Base-by-base conservation (phyloP, 2,329 filamentous ascomycete species). In the Coniochaeta ligniaria region DNA sequence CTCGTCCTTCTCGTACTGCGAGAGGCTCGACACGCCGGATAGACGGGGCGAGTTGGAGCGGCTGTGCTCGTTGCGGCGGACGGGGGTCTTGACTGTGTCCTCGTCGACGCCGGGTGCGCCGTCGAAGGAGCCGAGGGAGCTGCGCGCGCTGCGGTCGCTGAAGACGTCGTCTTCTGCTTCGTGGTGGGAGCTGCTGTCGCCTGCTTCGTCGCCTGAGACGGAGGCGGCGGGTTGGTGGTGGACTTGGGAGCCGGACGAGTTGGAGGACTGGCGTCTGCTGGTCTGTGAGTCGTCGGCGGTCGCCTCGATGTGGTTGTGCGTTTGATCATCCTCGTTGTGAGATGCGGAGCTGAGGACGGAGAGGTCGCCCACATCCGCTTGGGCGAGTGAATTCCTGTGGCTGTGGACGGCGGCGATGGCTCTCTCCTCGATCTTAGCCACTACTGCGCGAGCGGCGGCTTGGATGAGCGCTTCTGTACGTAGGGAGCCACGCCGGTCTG, bases 91-190 rank as follows among this genome's bases (percentile, higher is more conserved):
- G 43, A 52, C 20, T 47, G 52, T 54, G 57, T 35, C 8, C 22
- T 64, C 61, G 8, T 47, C 43, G 43, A 20, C n/a, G n/a, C n/a
- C 43, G 22, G 43, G 20, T 8, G 24, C 36, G 55, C 62, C 64
- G 36, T 74, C 73, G 61, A 81, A 74, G 1, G 83, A 85, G 1
- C 81, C 81, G 60, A 83, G 69, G 1, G 83, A 86, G 69, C 81
- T 85, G 43, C 82, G 79, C 1, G 78, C 79, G 69, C 78, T 87
- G 72, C 76, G 77, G 65, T 82, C 81, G 71, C 82, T 85, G 67
- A 86, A 86, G 20, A 86, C 79, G 58, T 85, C 82, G 65, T 84
- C 81, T 24, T 83, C 81, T 50, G 75, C 74, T 33, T 78, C 80
- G 61, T 82, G 76, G 59, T 80, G 80, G 0, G 80, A 83, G 69